A percentile compares a stretch with the other conserved stretches of the same genome.
Evolutionary conservation across 306 rosid genomes (phyloP).

Genomic region (Vigna trinervia): DNA sequence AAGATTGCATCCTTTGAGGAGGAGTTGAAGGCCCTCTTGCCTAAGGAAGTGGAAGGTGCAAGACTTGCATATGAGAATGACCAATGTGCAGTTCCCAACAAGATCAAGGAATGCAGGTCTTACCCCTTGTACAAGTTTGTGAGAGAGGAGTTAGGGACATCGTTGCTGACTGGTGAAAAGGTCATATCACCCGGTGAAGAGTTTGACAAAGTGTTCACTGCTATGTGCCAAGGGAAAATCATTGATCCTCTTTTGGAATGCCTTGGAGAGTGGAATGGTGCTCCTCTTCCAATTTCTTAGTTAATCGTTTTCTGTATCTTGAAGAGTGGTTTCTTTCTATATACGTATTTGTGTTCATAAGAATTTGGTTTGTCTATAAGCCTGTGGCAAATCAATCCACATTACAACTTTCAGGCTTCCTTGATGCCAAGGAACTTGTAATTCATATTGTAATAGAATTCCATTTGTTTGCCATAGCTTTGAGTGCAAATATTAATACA

Average conservation of each 20-base stretch:
- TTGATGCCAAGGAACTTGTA: conserved; percentile 31
- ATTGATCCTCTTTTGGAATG: conserved; percentile 84
- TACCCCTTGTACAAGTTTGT: conserved; percentile 88
- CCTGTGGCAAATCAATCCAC: conserved; percentile 34
- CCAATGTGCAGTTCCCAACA: conserved; percentile 55
- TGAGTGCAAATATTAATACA: conserved; percentile 34
- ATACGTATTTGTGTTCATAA: conserved; percentile 28
- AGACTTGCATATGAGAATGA: conserved; percentile 69
- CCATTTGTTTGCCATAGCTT: conserved; percentile 38
- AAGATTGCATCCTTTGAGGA: conserved; percentile 81
- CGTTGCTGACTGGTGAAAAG: conserved; percentile 71
- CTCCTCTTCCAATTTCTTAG: conserved; percentile 82
- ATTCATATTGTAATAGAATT: conserved; percentile 39
- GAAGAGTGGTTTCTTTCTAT: conserved; percentile 31
- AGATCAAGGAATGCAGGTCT: conserved; percentile 77
- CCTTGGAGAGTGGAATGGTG: conserved; percentile 81
- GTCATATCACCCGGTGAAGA: conserved; percentile 81
- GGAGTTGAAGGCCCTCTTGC: conserved; percentile 67
- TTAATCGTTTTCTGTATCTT: not conserved
- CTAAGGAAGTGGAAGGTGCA: conserved; percentile 76
- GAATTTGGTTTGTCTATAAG: conserved; percentile 45
- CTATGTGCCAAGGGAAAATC: conserved; percentile 80
- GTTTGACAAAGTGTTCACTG: conserved; percentile 76
- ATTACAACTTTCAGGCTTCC: conserved; percentile 28
- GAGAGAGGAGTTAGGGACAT: conserved; percentile 69